Evolutionary conservation across 2,329 filamentous ascomycete species (phyloP), one percentile per base, ranked within the genome.

Genomic region (Penicillium nordicum): DNA sequence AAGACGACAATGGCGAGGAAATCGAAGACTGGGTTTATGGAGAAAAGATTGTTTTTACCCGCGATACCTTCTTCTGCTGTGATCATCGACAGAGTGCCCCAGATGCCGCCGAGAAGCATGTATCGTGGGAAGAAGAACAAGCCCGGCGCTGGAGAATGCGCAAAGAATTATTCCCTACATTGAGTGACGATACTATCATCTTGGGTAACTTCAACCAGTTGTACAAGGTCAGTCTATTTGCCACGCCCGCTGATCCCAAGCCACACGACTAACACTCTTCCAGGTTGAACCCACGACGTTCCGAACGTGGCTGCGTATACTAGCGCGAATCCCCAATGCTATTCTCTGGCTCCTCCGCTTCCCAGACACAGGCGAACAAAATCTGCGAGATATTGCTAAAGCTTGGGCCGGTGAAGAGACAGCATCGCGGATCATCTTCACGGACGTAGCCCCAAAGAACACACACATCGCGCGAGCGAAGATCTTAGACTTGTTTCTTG

Each of bases 121-220:
- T 92, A 42, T 86, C 84, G 3, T 99, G 94, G 94, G 84, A 88
- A 55, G 86, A 91, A 53, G 93, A 97, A 74, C 89, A 93, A 72
- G 76, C 78, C 23, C 83, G 88, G 56, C 83, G 94, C 60, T 97
- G 94, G 93, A 82, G 84, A 63, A 96, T 97, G 92, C 88, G 94
- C 30, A 95, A 92, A 69, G 87, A 95, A 66, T 76, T 99, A 38
- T 99, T 99, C 67, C 94, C 94, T 0, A 80, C 83, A 18, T 79
- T 99, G 12, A 79, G 85, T 3, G 89, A 97, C 67, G 88, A 96
- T 70, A 84, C 86, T 21, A 86, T 99, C 66, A 97, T 99, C 66
- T 82, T 99, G 57, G 94, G 91, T 7, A 99, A 99, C 74, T 99
- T 99, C 76, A 99, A 99, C 70, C 94, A 99, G 73, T 80, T 99